A percentile compares a stretch with the other conserved stretches of the same genome.
These are phyloP conservation scores for Podaxis pistillaris DNA, from an alignment of 768 basidiomycete species.

Conservation along the genomic window DNA sequence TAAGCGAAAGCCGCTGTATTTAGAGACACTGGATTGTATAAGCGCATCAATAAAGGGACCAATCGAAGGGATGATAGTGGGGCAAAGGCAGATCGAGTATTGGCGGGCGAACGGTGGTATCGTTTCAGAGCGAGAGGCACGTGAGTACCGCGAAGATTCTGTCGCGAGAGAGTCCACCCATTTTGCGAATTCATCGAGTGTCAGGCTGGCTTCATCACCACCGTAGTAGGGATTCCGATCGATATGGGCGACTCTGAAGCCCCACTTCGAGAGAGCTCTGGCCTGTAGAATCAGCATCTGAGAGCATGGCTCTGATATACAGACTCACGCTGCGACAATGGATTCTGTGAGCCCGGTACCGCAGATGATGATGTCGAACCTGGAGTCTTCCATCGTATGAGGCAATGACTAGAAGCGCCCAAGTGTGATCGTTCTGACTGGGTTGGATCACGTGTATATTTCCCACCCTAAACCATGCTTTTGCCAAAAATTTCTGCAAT, in stretches of 20 bases:
- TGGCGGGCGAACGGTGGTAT: conserved; percentile 61
- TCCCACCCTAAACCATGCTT: conserved; percentile 30
- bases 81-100: conserved; percentile 85
- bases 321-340: conserved; percentile 81
- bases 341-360: conserved; percentile 86
- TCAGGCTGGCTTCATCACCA: conserved; percentile 74
- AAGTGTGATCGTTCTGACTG: neutral
- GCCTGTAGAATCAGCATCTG: conserved; percentile 13
- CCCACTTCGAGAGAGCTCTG: conserved; percentile 88
- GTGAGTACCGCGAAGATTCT: conserved; percentile 33
- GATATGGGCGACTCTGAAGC: conserved; percentile 84
- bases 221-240: conserved; percentile 88
- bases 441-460: conserved; percentile 18
- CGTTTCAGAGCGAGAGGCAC: conserved; percentile 40
- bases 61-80: conserved; percentile 74
- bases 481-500: conserved; percentile 26
- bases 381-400: conserved; percentile 34
- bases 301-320: conserved; percentile 7
- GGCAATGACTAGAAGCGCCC: neutral
- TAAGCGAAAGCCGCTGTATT: conserved; percentile 89
- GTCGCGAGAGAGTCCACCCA: conserved; percentile 53
- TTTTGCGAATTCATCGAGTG: conserved; percentile 71
- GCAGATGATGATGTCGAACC: conserved; percentile 67
- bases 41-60: conserved; percentile 81
- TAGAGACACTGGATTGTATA: conserved; percentile 78